Evolutionary conservation across 805 yeast species (phyloP).

Genomic region (Torulaspora delbrueckii): DNA sequence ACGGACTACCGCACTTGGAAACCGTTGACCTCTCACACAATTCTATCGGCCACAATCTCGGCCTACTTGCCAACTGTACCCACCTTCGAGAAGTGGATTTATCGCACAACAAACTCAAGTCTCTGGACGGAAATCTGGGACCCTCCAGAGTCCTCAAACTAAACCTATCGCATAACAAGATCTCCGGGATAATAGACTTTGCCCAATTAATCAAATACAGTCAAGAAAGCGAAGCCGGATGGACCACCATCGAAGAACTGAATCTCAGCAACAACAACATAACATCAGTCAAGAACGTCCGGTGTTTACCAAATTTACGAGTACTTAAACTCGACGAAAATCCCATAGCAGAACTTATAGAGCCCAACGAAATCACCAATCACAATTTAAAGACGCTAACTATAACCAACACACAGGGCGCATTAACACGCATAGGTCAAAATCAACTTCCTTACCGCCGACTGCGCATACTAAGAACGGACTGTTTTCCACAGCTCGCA

Average conservation of each 20-base stretch:
- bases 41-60: conserved; percentile 14
- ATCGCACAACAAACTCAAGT: conserved; percentile 21
- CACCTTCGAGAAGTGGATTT: conserved; percentile 23
- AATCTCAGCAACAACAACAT: conserved; percentile 25
- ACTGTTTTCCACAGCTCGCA: conserved; percentile 8
- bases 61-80: conserved; percentile 13
- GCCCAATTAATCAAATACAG: conserved; percentile 16
- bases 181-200: conserved; percentile 27
- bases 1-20: conserved; percentile 20
- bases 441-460: conserved; percentile 7
- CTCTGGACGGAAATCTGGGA: conserved; percentile 20
- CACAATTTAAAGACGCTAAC: conserved; percentile 5
- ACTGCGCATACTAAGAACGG: conserved; percentile 10
- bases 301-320: conserved; percentile 15
- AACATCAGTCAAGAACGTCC: conserved; percentile 21
- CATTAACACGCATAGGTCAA: conserved; percentile 1
- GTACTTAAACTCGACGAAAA: conserved; percentile 25
- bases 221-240: conserved; percentile 7
- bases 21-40: conserved; percentile 23
- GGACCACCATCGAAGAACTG: conserved; percentile 24
- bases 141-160: conserved; percentile 17
- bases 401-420: conserved; percentile 6
- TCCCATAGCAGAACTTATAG: conserved; percentile 18
- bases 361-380: background rate
- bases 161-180: conserved; percentile 21